Base-by-base conservation (phyloP, 192 early-diverging fungal species). In the Gaertneriomyces sp. region DNA sequence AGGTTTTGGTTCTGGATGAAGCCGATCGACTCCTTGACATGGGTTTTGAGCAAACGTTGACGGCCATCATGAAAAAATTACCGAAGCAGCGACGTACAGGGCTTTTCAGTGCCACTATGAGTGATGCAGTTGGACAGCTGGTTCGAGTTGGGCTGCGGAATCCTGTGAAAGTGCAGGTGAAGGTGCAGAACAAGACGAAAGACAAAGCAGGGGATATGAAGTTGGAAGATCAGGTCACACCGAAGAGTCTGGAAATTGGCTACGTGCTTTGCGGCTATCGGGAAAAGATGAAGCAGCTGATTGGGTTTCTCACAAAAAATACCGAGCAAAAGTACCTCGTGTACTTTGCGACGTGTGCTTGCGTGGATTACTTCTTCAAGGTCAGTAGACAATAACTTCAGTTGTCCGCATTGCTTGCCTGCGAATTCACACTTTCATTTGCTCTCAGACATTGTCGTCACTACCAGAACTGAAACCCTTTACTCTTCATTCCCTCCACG, bases 21-120 rank as follows among this genome's bases (percentile, higher is more conserved):
- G 96, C 96, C 0, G 96, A 97, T 78, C 51, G 93, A 17, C 72
- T 97, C 54, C 81, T 98, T 62, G 93, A 96, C 64, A 88, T 99
- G 91, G 96, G 95, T 43, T 99, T 98, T 59, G 81, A 91, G 47
- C 79, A 85, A 45, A 80, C 86, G 60, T 70, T 99, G 19, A 89
- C 80, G 16, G 79, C 80, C 16, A 96, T 99, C 58, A 82, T 98
- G 42, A 71, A 81, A 0, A 68, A 81, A 4, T 74, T 99, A 20
- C 96, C 96, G 1, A 94, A 93, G 65, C 95, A 98, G 69, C 88
- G 96, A 4, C 83, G 95, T 42, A 99, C 96, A 0, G 93, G 95
- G 6, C 78, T 99, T 43, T 99, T 96, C 57, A 96, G 93, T 1
- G 96, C 96, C 0, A 99, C 96, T 4, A 93, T 99, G 92, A 90